These are phyloP conservation scores for Tripterygium wilfordii DNA, from an alignment of 177 flowering plant species.

Conservation along the genomic window DNA sequence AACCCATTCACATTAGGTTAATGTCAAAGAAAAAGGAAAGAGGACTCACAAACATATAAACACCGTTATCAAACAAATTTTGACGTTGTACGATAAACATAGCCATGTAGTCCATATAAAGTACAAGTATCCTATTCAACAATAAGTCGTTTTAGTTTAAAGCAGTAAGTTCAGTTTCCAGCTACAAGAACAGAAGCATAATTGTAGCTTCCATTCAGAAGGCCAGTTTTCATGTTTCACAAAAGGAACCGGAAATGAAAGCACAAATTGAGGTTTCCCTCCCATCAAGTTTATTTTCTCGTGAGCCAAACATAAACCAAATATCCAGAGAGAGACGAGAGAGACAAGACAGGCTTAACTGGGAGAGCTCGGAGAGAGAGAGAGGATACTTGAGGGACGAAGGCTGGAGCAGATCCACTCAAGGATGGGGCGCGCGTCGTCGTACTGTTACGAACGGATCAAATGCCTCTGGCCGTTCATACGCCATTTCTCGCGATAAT, in stretches of 20 bases:
- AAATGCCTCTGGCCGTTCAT: conserved; percentile 55
- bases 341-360: conserved; percentile 33
- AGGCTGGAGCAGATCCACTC: conserved; percentile 97
- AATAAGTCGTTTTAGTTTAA: no score
- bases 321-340: background rate
- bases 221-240: no score
- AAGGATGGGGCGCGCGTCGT: conserved; percentile 81
- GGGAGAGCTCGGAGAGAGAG: conserved; percentile 64
- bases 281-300: no score
- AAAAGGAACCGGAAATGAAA: no score
- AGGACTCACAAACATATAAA: no score
- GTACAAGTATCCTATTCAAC: no score
- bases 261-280: no score
- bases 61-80: no score
- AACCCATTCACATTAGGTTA: background rate
- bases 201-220: background rate
- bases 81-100: no score
- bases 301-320: background rate
- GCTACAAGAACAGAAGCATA: background rate
- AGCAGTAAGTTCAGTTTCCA: no score
- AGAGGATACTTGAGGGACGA: conserved; percentile 85
- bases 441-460: conserved; percentile 95
- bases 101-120: no score
- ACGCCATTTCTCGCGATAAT: conserved; percentile 67
- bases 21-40: background rate